phyloP scores from a whole-genome alignment of 2,329 filamentous ascomycete genomes.

The Talaromyces sp. region DNA sequence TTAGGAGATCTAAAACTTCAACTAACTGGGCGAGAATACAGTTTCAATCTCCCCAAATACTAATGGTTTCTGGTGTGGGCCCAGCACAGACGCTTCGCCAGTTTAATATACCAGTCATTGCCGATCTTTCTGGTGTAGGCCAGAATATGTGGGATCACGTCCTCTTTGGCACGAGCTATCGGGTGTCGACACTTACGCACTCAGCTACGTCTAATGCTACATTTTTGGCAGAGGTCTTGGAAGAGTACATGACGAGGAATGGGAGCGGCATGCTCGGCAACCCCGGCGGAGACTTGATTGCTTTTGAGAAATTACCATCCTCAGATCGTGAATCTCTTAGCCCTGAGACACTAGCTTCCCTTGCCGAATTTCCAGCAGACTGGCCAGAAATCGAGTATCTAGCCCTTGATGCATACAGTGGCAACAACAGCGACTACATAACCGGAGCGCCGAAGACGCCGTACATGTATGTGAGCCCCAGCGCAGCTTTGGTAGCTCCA shows the following conservation, averaged over 20 bases:
- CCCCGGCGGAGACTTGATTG: not conserved
- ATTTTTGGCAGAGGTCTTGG: not conserved
- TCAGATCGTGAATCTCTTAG: not conserved
- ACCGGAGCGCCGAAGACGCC: not conserved
- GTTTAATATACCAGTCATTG: constrained; percentile 13
- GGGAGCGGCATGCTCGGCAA: not conserved
- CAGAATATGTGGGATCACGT: constrained; percentile 20
- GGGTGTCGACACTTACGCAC: not conserved
- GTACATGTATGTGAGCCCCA: too few relatives aligned
- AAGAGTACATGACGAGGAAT: not conserved
- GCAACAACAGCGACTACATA: not conserved
- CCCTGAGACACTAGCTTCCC: not conserved
- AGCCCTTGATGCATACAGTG: not conserved
- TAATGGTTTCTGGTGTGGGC: constrained; percentile 23
- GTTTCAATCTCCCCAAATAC: constrained; percentile 21
- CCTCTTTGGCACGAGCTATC: not conserved
- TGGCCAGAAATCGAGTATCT: not conserved
- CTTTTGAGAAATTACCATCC: not conserved
- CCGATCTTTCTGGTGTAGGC: constrained; percentile 20
- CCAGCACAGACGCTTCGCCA: constrained; percentile 12
- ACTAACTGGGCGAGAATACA: too few relatives aligned
- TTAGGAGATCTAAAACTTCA: too few relatives aligned
- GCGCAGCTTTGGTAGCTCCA: not conserved
- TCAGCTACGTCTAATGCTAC: not conserved
- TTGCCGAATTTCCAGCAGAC: not conserved